phyloP scores from a whole-genome alignment of 225 moss, liverwort and hornwort species.

The Ulota crispa region DNA sequence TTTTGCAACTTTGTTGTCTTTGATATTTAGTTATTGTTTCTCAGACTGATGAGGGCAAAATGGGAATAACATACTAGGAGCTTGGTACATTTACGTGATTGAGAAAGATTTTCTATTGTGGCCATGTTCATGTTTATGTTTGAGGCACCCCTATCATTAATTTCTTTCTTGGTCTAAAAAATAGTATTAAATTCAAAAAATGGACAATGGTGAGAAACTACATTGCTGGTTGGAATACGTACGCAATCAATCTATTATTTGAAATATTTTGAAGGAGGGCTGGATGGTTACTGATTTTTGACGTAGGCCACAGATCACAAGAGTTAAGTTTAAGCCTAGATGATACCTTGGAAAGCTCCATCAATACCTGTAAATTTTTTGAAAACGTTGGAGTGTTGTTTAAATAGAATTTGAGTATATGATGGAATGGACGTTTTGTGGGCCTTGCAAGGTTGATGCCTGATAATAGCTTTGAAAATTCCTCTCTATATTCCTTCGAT shows the following conservation, averaged over 20 bases:
- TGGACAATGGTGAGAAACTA: background rate
- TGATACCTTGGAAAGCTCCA: background rate
- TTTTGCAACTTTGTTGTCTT: background rate
- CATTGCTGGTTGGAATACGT: background rate
- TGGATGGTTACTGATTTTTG: background rate
- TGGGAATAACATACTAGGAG: constrained; percentile 88
- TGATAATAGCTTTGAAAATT: constrained; percentile 38
- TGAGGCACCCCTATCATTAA: no score
- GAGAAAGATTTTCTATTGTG: constrained; percentile 68
- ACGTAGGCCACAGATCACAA: background rate
- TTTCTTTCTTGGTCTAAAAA: background rate
- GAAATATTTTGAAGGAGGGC: background rate
- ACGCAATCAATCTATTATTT: background rate
- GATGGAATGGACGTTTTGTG: constrained; percentile 69
- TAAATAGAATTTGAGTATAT: constrained; percentile 55
- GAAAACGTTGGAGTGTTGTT: background rate
- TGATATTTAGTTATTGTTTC: constrained; percentile 1
- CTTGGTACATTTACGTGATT: constrained; percentile 81
- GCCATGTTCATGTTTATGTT: constrained; percentile 56
- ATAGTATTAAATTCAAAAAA: background rate
- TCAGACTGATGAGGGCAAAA: constrained; percentile 70
- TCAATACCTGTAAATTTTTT: background rate
- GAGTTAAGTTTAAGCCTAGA: background rate
- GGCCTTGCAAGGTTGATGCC: constrained; percentile 62
- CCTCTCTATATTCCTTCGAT: background rate